Base-by-base conservation (phyloP, 2,329 filamentous ascomycete genomes). In the Cladorrhinum sp. region DNA sequence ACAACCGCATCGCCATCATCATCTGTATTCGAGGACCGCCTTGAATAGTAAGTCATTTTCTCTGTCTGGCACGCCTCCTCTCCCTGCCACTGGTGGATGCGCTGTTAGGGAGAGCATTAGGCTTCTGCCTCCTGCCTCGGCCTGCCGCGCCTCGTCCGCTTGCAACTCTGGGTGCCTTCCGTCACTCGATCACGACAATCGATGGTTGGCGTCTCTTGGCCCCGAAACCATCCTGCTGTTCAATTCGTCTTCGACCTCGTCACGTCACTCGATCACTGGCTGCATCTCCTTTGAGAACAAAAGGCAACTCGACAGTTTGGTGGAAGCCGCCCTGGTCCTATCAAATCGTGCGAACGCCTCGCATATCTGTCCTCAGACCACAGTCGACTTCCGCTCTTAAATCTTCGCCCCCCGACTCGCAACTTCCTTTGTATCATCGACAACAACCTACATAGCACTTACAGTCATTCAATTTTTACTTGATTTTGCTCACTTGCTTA, bases 341-440 rank as follows among this genome's bases (percentile, higher is more conserved):
- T 25, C 29, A 55, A 53, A 58, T 52, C 53, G 25, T 55, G 32
- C 23, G 51, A 38, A 56, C 59, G 59, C 60, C 57, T 58, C 60
- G 64, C 66, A 66, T 64, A 68, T 68, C 66, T 68, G 66, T 67
- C 66, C 66, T 68, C 65, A 66, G 60, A 62, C 59, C 59, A 65
- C 64, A 62, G 58, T 53, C 56, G 59, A 53, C 61, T 49, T 36
- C 52, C 56, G 20, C 49, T 41, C 54, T 60, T 60, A 63, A 20
- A 45, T 50, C 55, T 27, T 48, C 55, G 29, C 25, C 55, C 25
- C 41, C 57, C 61, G 48, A 50, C 55, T 36, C 41, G 38, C 57
- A 54, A 24, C 58, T 51, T 50, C 57, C 50, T 64, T 56, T 60
- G 41, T 29, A 59, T 50, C 55, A 58, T 45, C 41, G 41, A 45